Evolutionary conservation across 148 eudicot species (phyloP).

Genomic region (Dysphania ambrosioides): DNA sequence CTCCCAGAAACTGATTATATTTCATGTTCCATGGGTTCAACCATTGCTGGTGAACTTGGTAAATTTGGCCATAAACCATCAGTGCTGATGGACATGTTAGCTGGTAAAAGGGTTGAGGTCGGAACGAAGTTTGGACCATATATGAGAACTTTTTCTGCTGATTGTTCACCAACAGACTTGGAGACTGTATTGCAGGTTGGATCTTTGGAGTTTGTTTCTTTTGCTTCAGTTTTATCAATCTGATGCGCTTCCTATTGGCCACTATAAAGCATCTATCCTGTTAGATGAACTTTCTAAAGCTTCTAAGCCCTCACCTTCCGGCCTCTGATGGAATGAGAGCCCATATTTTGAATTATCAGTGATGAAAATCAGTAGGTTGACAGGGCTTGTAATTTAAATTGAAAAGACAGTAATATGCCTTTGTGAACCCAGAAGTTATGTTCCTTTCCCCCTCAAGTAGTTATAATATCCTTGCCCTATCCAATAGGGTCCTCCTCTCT

Average conservation of each 20-base stretch:
- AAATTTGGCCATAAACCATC: slow-evolving; percentile 85
- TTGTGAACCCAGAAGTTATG: neutral
- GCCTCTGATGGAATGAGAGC: neutral
- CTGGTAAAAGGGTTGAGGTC: slow-evolving; percentile 95
- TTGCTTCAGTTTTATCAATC: slow-evolving; percentile 1
- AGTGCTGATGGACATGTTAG: slow-evolving; percentile 81
- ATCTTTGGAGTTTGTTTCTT: slow-evolving; percentile 6
- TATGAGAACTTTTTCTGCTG: slow-evolving; percentile 82
- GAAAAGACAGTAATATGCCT: neutral
- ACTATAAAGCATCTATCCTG: neutral
- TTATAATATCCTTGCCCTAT: neutral
- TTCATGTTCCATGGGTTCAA: slow-evolving; percentile 85
- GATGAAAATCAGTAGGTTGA: neutral
- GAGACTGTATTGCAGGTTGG: slow-evolving; percentile 87
- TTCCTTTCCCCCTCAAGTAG: neutral
- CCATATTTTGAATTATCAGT: neutral
- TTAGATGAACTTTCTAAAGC: neutral
- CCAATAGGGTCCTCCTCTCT: neutral
- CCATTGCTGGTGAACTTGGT: slow-evolving; percentile 90
- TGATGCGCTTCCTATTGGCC: slow-evolving; percentile 1
- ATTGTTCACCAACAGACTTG: slow-evolving; percentile 88
- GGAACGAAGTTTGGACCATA: slow-evolving; percentile 83
- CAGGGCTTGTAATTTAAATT: neutral
- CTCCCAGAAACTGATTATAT: slow-evolving; percentile 76
- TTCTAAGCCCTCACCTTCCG: neutral